A percentile compares a stretch with the other conserved stretches of the same genome.
phyloP scores from a whole-genome alignment of 106 monocot species.

The Phalaenopsis equestris region DNA sequence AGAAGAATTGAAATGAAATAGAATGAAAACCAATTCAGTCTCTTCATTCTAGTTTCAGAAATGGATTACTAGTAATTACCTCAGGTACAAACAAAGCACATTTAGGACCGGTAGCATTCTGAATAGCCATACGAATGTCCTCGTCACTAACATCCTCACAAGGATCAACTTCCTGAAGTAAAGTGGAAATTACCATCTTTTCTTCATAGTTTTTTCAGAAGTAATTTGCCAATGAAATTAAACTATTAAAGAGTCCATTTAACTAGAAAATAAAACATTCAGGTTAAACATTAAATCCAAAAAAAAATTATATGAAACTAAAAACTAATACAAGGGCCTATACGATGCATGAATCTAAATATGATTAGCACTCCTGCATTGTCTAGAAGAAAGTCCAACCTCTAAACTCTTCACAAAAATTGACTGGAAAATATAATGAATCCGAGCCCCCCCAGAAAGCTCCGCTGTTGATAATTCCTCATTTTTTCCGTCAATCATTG shows the following conservation, averaged over 20 bases:
- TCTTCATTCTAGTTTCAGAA: neutral
- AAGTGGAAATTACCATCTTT: neutral
- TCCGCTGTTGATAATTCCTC: constrained; percentile 84
- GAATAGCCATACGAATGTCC: constrained; percentile 91
- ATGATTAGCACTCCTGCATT: neutral
- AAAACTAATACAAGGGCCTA: neutral
- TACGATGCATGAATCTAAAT: no score
- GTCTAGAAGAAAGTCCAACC: constrained; percentile 25
- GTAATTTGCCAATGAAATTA: neutral
- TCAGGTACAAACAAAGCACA: constrained; percentile 98
- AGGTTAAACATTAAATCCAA: neutral
- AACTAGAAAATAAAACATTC: neutral
- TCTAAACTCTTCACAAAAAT: constrained; percentile 97
- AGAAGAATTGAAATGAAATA: neutral
- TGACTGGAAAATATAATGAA: constrained; percentile 98
- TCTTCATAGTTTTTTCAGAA: neutral
- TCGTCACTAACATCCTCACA: constrained; percentile 91
- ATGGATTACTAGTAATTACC: constrained; percentile 20
- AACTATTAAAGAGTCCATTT: neutral
- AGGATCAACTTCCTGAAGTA: constrained; percentile 86
- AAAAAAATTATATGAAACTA: neutral
- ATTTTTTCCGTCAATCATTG: constrained; percentile 95
- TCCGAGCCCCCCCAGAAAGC: constrained; percentile 94
- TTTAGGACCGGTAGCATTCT: constrained; percentile 95
- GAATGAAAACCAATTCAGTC: neutral